Evolutionary conservation across 352 stramenopile species (phyloP).

Genomic region (Pythium aristosporum): DNA sequence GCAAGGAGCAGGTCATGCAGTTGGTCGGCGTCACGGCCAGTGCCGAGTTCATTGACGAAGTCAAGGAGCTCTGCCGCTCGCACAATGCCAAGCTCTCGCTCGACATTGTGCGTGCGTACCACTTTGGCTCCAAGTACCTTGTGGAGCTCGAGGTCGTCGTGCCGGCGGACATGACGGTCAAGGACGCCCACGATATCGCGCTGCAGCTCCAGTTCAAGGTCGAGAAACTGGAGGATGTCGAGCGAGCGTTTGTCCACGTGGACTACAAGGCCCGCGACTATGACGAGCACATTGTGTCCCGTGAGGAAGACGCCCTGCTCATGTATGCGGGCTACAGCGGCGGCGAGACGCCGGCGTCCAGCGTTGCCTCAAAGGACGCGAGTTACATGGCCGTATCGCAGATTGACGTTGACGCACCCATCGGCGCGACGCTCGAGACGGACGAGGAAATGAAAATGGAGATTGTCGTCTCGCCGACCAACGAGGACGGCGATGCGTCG

Average conservation of each 20-base stretch:
- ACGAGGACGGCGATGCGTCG: slow-evolving; percentile 52
- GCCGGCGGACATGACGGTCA: slow-evolving; percentile 86
- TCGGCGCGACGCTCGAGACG: not conserved
- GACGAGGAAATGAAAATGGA: slow-evolving; percentile 16
- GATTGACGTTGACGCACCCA: slow-evolving; percentile 38
- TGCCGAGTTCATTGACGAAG: slow-evolving; percentile 88
- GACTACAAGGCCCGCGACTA: slow-evolving; percentile 89
- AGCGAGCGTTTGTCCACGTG: slow-evolving; percentile 91
- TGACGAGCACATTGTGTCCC: slow-evolving; percentile 72
- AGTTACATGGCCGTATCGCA: slow-evolving; percentile 25
- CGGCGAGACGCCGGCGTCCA: slow-evolving; percentile 23
- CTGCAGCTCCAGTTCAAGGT: slow-evolving; percentile 91
- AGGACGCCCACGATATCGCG: slow-evolving; percentile 92
- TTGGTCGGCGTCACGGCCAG: slow-evolving; percentile 70
- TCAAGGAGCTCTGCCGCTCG: slow-evolving; percentile 74
- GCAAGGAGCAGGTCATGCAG: slow-evolving; percentile 90
- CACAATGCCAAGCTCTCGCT: slow-evolving; percentile 77
- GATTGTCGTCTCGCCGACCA: slow-evolving; percentile 55
- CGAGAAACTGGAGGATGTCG: slow-evolving; percentile 82
- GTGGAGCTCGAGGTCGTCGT: slow-evolving; percentile 94
- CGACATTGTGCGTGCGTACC: slow-evolving; percentile 91
- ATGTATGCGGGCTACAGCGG: slow-evolving; percentile 30
- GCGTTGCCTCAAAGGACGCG: not conserved
- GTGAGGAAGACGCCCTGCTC: slow-evolving; percentile 53
- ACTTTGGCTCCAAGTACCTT: slow-evolving; percentile 94